Evolutionary conservation across 78 protist species (phyloP).

Genomic region (slime mould (Dictyostelium discoideum)): DNA sequence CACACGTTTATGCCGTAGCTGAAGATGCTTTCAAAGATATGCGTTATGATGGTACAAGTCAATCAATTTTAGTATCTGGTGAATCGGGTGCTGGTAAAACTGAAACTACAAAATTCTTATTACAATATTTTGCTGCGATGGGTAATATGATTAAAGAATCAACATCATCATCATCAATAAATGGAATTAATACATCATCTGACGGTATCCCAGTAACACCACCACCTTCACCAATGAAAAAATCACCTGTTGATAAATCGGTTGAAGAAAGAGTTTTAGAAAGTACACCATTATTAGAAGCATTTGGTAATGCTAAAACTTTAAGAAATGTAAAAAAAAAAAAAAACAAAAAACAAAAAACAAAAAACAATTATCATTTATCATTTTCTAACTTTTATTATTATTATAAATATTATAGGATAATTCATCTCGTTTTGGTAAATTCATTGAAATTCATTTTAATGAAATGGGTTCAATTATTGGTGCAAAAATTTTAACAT

Average conservation of each 20-base stretch:
- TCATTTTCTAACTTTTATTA: neutral
- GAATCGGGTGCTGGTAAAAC: conserved; percentile 92
- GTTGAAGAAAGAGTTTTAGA: conserved; percentile 76
- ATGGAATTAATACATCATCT: neutral
- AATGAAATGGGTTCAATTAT: conserved; percentile 73
- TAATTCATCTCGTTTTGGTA: conserved; percentile 90
- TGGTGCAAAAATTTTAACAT: conserved; percentile 89
- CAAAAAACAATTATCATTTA: neutral
- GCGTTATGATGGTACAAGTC: conserved; percentile 73
- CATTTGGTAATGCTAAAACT: conserved; percentile 97
- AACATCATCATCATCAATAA: neutral
- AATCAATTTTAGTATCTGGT: conserved; percentile 79
- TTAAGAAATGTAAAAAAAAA: conserved; percentile 86
- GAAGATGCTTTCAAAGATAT: conserved; percentile 81
- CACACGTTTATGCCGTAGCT: conserved; percentile 89
- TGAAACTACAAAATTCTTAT: conserved; percentile 66
- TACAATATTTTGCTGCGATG: conserved; percentile 87
- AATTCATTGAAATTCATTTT: conserved; percentile 90
- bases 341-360: neutral
- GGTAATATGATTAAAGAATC: conserved; percentile 72
- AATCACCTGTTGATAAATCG: conserved; percentile 44
- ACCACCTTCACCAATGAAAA: conserved; percentile 57
- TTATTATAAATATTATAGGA: conserved; percentile 16
- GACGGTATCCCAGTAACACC: neutral
- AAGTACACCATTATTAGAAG: conserved; percentile 93